Base-by-base conservation (phyloP, 202 grass and related monocot species). In the Bolboschoenoplectus hybrid region DNA sequence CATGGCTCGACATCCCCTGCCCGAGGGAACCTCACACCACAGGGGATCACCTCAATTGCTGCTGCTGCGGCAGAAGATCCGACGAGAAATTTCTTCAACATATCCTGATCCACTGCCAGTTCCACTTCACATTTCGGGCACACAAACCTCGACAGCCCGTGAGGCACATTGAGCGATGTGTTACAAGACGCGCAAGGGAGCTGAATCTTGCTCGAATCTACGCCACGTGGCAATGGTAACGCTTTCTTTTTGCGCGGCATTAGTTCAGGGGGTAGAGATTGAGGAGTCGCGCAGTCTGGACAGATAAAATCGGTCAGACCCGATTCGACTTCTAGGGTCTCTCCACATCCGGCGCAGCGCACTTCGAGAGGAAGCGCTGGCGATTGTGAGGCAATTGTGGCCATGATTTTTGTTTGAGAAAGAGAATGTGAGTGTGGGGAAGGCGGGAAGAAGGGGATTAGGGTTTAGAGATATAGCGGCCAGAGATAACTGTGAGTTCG, bases 281-380 rank as follows among this genome's bases (percentile, higher is more conserved):
- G 85, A 67, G 84, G 82, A 7, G 89, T 91, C 5, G 36, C 71
- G 83, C 92, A 94, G 74, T 91, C 88, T 3, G 89, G 89, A 56
- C 92, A 94, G 62, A 73, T 76, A 86, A 94, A 94, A 89, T 94
- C 92, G 26, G 86, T 88, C 35, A 94, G 67, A 13, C 85, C 89
- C n/a, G 67, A 81, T 34, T 94, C 89, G 61, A 94, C 92, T 81
- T 91, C 92, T 45, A 94, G 74, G 50, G 89, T 91, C 75, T 88
- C 85, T 35, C 79, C 71, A 78, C 87, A 93, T 11, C 92, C 92
- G 44, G 71, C 79, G 64, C 89, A 91, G 9, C 80, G 56, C 75
- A 93, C 92, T 82, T 89, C 88, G 7, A 85, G 20, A 52, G 83
- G 83, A 8, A 68, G 76, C 17, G 43, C 32, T 40, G 45, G 76